Conservation (phyloP, 2,329 filamentous ascomycete genomes). For the Nigrospora sphaerica region DNA sequence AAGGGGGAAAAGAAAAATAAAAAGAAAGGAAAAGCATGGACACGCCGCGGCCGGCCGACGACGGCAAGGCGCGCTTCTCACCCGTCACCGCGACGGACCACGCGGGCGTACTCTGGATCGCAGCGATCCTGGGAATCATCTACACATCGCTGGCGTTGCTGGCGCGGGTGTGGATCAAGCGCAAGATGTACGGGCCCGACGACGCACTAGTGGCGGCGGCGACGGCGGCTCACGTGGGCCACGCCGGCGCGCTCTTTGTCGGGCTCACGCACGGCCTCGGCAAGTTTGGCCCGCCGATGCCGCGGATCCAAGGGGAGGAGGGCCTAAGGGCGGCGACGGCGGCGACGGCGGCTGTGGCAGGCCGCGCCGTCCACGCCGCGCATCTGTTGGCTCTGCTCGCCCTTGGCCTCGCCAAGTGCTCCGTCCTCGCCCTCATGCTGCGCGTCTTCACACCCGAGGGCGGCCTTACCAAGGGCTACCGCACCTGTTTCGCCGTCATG, state of each 20-base stretch:
- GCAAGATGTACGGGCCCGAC: slow-evolving; percentile 8
- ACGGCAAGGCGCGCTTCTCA: slow-evolving; percentile 6
- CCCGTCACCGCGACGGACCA: slow-evolving; percentile 7
- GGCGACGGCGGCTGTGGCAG: background rate
- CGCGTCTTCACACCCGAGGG: slow-evolving; percentile 8
- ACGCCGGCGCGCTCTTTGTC: slow-evolving; percentile 6
- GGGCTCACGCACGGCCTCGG: slow-evolving; percentile 6
- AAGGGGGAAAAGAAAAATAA: too few species aligned
- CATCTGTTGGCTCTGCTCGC: slow-evolving; percentile 4
- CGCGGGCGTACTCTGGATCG: slow-evolving; percentile 11
- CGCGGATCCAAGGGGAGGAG: too few species aligned
- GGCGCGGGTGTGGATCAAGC: slow-evolving; percentile 9
- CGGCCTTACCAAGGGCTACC: slow-evolving; percentile 1
- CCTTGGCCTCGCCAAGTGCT: slow-evolving; percentile 10
- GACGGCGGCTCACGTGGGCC: slow-evolving; percentile 6
- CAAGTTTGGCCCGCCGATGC: slow-evolving; percentile 8
- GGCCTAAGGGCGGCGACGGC: too few species aligned
- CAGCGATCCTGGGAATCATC: slow-evolving; percentile 7
- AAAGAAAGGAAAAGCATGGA: too few species aligned
- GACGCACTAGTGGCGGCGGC: slow-evolving; percentile 6
- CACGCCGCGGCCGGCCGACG: too few species aligned
- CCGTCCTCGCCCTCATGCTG: slow-evolving; percentile 8
- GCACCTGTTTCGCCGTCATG: slow-evolving; percentile 6
- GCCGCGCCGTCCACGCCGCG: slow-evolving; percentile 2
- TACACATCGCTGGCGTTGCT: slow-evolving; percentile 5